Evolutionary conservation across 306 rosid species (phyloP).

Genomic region (Astragalus glycyphyllos): DNA sequence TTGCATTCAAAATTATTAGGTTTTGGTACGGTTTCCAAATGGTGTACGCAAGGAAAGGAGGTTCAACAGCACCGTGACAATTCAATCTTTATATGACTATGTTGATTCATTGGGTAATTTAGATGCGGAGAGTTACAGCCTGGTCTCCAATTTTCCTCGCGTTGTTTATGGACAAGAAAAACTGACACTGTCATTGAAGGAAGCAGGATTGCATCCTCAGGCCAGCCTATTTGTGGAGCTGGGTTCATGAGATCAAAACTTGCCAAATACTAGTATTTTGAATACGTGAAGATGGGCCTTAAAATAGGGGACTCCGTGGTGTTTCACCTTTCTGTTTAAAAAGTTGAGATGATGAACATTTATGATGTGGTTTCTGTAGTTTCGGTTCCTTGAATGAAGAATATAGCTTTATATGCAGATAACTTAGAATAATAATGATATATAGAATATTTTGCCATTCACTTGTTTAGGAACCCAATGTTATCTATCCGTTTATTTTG

Average conservation of each 20-base stretch:
- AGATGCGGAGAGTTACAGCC: slow-evolving; percentile 68
- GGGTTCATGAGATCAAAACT: slow-evolving; percentile 42
- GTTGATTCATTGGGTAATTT: slow-evolving; percentile 88
- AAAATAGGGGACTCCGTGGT: slow-evolving; percentile 37
- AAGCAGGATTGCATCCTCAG: slow-evolving; percentile 95
- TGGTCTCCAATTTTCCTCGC: slow-evolving; percentile 94
- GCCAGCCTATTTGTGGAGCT: slow-evolving; percentile 60
- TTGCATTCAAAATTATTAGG: slow-evolving; percentile 54
- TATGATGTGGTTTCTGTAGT: slow-evolving; percentile 37
- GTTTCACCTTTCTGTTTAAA: slow-evolving; percentile 37
- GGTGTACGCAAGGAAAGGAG: slow-evolving; percentile 97
- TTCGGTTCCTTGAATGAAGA: slow-evolving; percentile 41
- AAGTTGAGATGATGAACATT: slow-evolving; percentile 33
- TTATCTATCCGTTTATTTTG: neutral
- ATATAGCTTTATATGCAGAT: slow-evolving; percentile 42
- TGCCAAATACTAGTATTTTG: slow-evolving; percentile 30
- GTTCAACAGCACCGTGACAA: slow-evolving; percentile 68
- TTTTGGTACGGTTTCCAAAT: slow-evolving; percentile 90
- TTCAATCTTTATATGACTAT: slow-evolving; percentile 82
- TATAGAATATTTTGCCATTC: slow-evolving; percentile 19
- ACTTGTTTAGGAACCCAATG: slow-evolving; percentile 6
- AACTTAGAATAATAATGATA: slow-evolving; percentile 45
- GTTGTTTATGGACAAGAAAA: slow-evolving; percentile 77
- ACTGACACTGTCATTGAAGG: slow-evolving; percentile 69
- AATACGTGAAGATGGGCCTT: slow-evolving; percentile 37